Evolutionary conservation across 306 rosid species (phyloP), one percentile per base, ranked within the genome.

Genomic region (barrel medic (Medicago truncatula)): DNA sequence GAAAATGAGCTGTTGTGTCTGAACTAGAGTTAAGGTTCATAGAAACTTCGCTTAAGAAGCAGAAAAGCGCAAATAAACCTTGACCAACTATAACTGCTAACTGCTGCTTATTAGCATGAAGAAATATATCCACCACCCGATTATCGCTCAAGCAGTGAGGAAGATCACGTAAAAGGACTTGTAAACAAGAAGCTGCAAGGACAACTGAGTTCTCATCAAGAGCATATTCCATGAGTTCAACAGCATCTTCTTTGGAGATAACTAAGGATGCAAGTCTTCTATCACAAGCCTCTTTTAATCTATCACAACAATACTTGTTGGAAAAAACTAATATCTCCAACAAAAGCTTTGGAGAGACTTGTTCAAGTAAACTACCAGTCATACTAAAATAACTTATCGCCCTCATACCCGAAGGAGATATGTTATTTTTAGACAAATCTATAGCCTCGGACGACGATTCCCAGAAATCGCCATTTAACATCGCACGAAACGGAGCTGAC

Each of bases 381-480:
- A 78, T 34, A 74, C 91, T 91, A 76, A 93, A 93, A 68, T 88
- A 86, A 40, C 78, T 86, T 76, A 93, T 86, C 73, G 82, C 89
- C 82, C 85, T 88, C 97, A 93, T 83, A 44, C 97, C 96, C 7
- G 86, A 76, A 71, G 93, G 83, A 47, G 96, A 91, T 74, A 93
- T 82, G 71, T 86, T 76, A 86, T 93, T 91, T 73, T 86, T 88
- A 28, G 98, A 89, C 74, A 93, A 77, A 88, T 93, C 98, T 70
- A 93, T 81, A 43, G 84, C 89, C 81, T 93, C 90, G 3, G 86
- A 75, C 31, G 84, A 72, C 49, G 98, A 93, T 84, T 93, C 98
- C n/a, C 89, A 84, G 83, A 93, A 93, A 73, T 80, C 80, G 20
- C 98, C 98, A 80, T 88, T 93, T 14, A 93, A 89, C 98, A 93